These are phyloP conservation scores for Penium margaritaceum DNA, from an alignment of 139 green algal species.

Conservation along the genomic window DNA sequence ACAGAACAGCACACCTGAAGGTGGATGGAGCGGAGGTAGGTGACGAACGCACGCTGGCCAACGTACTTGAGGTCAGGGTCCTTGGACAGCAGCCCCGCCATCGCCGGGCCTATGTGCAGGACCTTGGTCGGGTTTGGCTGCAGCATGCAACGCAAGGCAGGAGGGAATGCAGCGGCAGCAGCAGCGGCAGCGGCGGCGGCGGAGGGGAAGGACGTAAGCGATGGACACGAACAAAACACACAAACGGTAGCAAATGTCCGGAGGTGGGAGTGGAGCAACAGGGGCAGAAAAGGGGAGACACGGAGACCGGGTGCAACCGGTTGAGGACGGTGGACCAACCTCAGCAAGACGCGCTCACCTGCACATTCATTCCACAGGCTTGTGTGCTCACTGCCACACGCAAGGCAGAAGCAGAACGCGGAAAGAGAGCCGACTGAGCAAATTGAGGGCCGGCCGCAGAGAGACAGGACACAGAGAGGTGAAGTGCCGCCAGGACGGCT, in stretches of 20 bases:
- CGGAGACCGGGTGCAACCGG: too few relatives aligned
- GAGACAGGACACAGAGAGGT: background rate
- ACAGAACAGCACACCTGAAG: slow-evolving; percentile 61
- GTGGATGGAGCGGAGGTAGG: slow-evolving; percentile 80
- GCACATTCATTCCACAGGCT: too few relatives aligned
- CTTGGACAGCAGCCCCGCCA: slow-evolving; percentile 34
- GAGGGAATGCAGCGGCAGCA: background rate
- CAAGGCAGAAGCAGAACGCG: too few relatives aligned
- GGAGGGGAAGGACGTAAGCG: background rate
- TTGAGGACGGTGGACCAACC: too few relatives aligned
- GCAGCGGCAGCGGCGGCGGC: background rate
- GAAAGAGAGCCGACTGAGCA: too few relatives aligned
- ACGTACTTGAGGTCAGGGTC: slow-evolving; percentile 76
- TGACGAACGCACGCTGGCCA: slow-evolving; percentile 72
- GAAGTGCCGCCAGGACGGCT: background rate
- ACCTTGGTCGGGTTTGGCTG: slow-evolving; percentile 68
- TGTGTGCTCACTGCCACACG: too few relatives aligned
- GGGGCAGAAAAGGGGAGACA: too few relatives aligned
- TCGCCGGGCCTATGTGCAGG: slow-evolving; percentile 60
- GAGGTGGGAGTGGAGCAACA: slow-evolving; percentile 54
- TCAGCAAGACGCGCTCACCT: too few relatives aligned
- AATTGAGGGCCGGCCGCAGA: background rate
- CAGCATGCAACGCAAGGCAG: background rate
- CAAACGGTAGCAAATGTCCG: background rate
- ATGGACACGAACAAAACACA: background rate